Evolutionary conservation across 1,139 yeast species (phyloP).

Genomic region (Saccharomyces uvarum): DNA sequence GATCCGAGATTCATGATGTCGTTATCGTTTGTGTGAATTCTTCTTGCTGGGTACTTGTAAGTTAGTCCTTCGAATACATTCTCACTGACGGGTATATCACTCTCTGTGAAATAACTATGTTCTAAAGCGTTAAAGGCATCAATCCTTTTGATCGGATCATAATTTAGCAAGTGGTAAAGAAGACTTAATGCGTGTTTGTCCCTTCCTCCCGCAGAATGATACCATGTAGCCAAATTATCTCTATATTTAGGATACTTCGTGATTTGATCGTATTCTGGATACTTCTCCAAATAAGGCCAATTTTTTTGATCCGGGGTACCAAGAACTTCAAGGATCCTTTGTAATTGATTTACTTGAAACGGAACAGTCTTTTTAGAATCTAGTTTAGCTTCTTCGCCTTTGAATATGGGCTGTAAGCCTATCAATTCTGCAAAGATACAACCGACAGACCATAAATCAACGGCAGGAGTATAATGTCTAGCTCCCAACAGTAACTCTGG

Average conservation of each 20-base stretch:
- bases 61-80: constrained; percentile 64
- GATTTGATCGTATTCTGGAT: constrained; percentile 75
- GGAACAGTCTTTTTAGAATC: constrained; percentile 90
- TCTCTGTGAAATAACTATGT: constrained; percentile 61
- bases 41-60: constrained; percentile 60
- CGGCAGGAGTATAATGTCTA: constrained; percentile 88
- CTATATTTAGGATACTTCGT: constrained; percentile 59
- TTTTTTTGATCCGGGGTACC: constrained; percentile 73
- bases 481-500: constrained; percentile 89
- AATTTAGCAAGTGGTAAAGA: constrained; percentile 56
- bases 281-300: constrained; percentile 74
- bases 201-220: constrained; percentile 66
- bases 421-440: constrained; percentile 89
- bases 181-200: constrained; percentile 63
- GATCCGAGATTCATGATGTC: constrained; percentile 41
- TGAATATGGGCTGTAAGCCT: constrained; percentile 84
- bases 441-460: constrained; percentile 96
- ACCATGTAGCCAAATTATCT: constrained; percentile 74
- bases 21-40: constrained; percentile 71
- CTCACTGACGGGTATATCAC: constrained; percentile 54
- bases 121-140: constrained; percentile 68
- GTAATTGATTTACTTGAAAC: constrained; percentile 85
- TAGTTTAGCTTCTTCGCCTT: constrained; percentile 95
- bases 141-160: constrained; percentile 75
- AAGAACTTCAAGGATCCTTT: constrained; percentile 78